A percentile compares a stretch with the other conserved stretches of the same genome.
phyloP scores from a whole-genome alignment of 768 basidiomycete genomes.

The Naematelia aurantialba region DNA sequence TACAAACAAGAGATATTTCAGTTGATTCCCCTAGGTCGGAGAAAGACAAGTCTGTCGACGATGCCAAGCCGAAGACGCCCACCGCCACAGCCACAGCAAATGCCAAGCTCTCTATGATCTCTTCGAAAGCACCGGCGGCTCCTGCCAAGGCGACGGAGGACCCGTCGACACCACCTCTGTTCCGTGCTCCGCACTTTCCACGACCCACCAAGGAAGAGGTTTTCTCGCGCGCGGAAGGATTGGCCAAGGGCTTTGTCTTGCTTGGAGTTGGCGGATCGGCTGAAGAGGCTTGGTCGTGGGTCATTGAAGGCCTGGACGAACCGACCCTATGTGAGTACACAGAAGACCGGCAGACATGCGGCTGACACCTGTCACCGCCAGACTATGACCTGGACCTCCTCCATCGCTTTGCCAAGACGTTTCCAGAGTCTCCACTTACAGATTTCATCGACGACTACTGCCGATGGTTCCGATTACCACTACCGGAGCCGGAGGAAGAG shows the following conservation, averaged over 20 bases:
- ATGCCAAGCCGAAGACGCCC: not conserved
- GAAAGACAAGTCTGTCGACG: constrained; percentile 23
- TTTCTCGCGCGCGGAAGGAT: constrained; percentile 63
- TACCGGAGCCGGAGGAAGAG: constrained; percentile 54
- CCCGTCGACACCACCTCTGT: constrained; percentile 15
- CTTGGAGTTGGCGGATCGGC: constrained; percentile 63
- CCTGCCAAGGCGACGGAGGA: not conserved
- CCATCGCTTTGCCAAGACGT: constrained; percentile 61
- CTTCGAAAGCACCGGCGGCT: not conserved
- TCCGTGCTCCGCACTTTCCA: constrained; percentile 54
- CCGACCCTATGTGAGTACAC: constrained; percentile 61
- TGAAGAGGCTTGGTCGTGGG: constrained; percentile 74
- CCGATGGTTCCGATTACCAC: constrained; percentile 57
- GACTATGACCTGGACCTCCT: constrained; percentile 60
- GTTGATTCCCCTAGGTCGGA: constrained; percentile 36
- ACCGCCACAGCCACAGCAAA: constrained; percentile 1
- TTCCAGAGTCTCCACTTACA: constrained; percentile 62
- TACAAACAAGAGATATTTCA: too few species aligned
- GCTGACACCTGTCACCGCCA: constrained; percentile 2
- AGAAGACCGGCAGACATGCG: not conserved
- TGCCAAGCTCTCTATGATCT: not conserved
- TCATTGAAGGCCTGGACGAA: constrained; percentile 69
- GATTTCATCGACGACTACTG: constrained; percentile 67
- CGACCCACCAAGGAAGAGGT: constrained; percentile 49
- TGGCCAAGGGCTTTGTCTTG: constrained; percentile 71